phyloP scores from a whole-genome alignment of 140 eudicot genomes.

The Ambrosia hybrid region DNA sequence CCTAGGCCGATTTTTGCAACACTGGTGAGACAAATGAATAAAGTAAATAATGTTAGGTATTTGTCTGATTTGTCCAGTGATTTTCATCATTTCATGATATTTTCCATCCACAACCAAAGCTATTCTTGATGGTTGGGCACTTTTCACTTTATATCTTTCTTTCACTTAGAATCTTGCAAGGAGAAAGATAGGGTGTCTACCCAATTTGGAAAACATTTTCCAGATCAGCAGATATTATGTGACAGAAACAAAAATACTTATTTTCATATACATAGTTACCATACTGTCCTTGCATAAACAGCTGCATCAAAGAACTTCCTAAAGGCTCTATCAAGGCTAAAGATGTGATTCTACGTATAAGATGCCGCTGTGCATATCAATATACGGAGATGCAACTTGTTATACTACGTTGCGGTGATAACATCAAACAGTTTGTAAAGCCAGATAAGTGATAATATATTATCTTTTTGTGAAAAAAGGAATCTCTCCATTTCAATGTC shows the following conservation, averaged over 20 bases:
- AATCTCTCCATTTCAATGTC: slow-evolving; percentile 19
- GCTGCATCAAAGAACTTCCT: slow-evolving; percentile 2
- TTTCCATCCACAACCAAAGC: slow-evolving; percentile 16
- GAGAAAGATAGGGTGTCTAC: slow-evolving; percentile 27
- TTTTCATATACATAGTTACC: slow-evolving; percentile 18
- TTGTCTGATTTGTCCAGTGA: slow-evolving; percentile 17
- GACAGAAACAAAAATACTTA: slow-evolving; percentile 20
- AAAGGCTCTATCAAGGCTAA: slow-evolving; percentile 31
- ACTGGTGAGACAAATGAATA: slow-evolving; percentile 7
- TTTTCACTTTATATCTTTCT: slow-evolving; percentile 26
- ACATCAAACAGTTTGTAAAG: slow-evolving; percentile 23
- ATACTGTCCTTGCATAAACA: slow-evolving; percentile 19
- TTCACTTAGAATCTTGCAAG: slow-evolving; percentile 16
- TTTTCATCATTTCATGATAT: slow-evolving; percentile 20
- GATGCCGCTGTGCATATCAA: slow-evolving; percentile 39
- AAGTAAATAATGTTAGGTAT: slow-evolving; percentile 11
- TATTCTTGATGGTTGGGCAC: slow-evolving; percentile 19
- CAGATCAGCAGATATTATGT: slow-evolving; percentile 36
- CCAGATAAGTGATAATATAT: slow-evolving; percentile 10
- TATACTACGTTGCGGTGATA: slow-evolving; percentile 13
- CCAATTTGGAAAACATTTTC: slow-evolving; percentile 32
- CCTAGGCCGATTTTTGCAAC: too few species aligned
- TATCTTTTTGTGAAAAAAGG: slow-evolving; percentile 21
- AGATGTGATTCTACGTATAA: slow-evolving; percentile 24
- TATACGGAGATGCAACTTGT: slow-evolving; percentile 36